A percentile compares a stretch with the other conserved stretches of the same genome.
These are phyloP conservation scores for Immersiella caudata DNA, from an alignment of 495 filamentous ascomycete species.

Conservation along the genomic window DNA sequence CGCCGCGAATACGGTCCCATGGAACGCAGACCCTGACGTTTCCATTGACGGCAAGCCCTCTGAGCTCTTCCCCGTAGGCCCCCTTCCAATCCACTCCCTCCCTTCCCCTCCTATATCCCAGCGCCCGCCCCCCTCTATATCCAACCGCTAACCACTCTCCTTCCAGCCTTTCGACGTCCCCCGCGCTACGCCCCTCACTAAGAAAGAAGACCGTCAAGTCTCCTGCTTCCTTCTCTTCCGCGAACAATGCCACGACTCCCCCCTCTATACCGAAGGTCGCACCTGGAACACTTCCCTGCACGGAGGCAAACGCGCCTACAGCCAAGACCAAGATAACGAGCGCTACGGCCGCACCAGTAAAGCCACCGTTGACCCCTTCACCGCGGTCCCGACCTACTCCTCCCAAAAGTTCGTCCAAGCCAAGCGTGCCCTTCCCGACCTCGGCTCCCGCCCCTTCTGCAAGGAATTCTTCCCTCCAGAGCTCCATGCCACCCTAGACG, in stretches of 20 bases:
- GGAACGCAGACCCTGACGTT: constrained; percentile 35
- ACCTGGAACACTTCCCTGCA: constrained; percentile 28
- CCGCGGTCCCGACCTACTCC: constrained; percentile 54
- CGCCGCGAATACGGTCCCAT: constrained; percentile 37
- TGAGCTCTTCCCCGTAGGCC: constrained; percentile 46
- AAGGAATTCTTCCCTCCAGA: constrained; percentile 56
- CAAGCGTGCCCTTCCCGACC: constrained; percentile 51
- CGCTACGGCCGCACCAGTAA: constrained; percentile 50
- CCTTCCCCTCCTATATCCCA: too few relatives aligned
- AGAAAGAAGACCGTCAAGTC: constrained; percentile 47
- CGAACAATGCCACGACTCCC: constrained; percentile 49
- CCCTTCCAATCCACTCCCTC: too few relatives aligned
- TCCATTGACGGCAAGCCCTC: constrained; percentile 45
- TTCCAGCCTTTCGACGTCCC: constrained; percentile 47
- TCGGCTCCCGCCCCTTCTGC: constrained; percentile 45
- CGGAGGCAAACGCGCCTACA: constrained; percentile 37
- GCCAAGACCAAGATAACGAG: constrained; percentile 53
- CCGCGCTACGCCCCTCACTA: constrained; percentile 39
- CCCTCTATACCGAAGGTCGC: constrained; percentile 53
- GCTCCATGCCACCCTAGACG: constrained; percentile 54
- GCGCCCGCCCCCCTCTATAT: background rate
- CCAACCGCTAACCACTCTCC: background rate
- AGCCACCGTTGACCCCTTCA: constrained; percentile 56
- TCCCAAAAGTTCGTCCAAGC: constrained; percentile 49
- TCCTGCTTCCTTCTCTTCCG: constrained; percentile 52